Percentiles rank a stretch among this genome's conserved stretches.
phyloP scores from a whole-genome alignment of 495 filamentous ascomycete species.

The Jackrogersella multiformis region DNA sequence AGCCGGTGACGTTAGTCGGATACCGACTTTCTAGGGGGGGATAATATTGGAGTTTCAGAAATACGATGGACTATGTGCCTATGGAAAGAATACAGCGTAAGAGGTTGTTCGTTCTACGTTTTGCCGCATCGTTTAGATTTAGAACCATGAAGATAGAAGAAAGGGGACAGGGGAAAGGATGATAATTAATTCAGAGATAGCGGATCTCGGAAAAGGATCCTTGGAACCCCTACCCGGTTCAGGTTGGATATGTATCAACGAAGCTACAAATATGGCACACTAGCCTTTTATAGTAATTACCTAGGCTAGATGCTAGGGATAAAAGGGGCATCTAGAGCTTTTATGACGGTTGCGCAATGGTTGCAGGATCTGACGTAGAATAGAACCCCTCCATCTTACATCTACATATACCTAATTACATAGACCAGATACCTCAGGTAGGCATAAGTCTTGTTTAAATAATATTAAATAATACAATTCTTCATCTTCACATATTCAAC shows the following conservation, averaged over 20 bases:
- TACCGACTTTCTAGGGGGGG: conserved; percentile 1
- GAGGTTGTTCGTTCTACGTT: too few species aligned
- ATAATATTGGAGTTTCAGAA: neutral
- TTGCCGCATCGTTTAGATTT: too few species aligned
- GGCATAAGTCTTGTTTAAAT: neutral
- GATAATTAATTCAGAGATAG: conserved; percentile 9
- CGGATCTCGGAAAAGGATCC: neutral
- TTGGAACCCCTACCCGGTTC: neutral
- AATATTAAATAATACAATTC: neutral
- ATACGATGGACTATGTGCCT: neutral
- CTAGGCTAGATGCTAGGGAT: conserved; percentile 3
- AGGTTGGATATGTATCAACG: neutral
- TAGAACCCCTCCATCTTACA: conserved; percentile 28
- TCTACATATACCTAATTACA: neutral
- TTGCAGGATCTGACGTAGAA: conserved; percentile 28
- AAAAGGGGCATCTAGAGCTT: conserved; percentile 3
- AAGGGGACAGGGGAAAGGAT: too few species aligned
- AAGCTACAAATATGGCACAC: neutral
- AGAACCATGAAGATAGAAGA: too few species aligned
- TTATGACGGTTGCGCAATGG: conserved; percentile 26
- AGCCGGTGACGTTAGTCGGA: conserved; percentile 14
- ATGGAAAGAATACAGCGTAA: too few species aligned
- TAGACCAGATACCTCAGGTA: neutral
- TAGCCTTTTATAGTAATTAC: conserved; percentile 18
- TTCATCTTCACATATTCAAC: neutral